phyloP scores from a whole-genome alignment of 2,329 filamentous ascomycete genomes.

The Ceratocystis alfenasii region DNA sequence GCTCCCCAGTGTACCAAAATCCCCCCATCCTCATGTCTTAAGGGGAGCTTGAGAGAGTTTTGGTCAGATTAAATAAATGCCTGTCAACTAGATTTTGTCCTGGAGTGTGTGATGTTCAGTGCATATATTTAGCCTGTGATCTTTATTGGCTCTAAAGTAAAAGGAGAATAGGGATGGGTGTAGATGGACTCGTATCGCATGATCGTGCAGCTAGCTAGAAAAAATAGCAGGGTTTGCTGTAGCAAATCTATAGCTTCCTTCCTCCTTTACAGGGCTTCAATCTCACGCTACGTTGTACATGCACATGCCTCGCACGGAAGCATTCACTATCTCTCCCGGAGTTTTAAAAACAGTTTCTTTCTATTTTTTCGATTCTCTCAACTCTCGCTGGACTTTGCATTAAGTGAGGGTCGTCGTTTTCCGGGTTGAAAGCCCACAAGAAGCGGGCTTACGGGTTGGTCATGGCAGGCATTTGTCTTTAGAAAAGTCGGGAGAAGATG shows the following conservation, averaged over 20 bases:
- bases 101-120: too few species aligned
- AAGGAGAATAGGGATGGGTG: too few species aligned
- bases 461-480: slow-evolving; percentile 22
- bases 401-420: slow-evolving; percentile 21
- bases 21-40: background rate
- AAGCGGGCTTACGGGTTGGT: slow-evolving; percentile 17
- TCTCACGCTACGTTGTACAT: background rate
- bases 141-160: too few species aligned
- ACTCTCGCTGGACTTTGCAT: slow-evolving; percentile 21
- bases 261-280: too few species aligned
- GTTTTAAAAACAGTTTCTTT: slow-evolving; percentile 22
- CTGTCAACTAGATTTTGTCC: background rate
- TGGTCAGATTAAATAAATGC: background rate
- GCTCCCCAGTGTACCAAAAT: background rate
- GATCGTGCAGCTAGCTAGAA: too few species aligned
- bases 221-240: too few species aligned
- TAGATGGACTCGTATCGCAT: too few species aligned
- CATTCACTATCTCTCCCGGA: background rate
- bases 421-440: slow-evolving; percentile 8
- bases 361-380: slow-evolving; percentile 22
- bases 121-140: too few species aligned
- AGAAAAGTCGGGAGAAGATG: slow-evolving; percentile 22
- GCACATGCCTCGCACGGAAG: background rate
- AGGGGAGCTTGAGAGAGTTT: background rate
- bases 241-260: too few species aligned